Base-by-base conservation (phyloP, 1,284 basidiomycete genomes). In the Heterobasidion irregulare region DNA sequence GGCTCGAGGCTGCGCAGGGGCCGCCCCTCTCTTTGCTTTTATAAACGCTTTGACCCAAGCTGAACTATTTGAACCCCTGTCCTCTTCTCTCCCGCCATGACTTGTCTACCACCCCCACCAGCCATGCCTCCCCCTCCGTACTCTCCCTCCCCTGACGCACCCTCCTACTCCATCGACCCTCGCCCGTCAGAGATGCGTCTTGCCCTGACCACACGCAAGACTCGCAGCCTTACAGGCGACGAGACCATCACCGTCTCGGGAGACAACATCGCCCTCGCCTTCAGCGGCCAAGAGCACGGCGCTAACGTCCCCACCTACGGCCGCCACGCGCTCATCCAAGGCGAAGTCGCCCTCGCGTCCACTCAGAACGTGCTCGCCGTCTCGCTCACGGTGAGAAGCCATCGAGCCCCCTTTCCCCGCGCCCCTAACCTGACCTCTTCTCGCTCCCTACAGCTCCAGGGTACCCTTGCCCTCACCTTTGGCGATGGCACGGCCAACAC, bases 371-470 rank as follows among this genome's bases (percentile, higher is more conserved):
- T 62, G 0, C 48, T 56, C 1, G 53, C 59, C 6, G 63, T 68
- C 13, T 41, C 56, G 8, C 47, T 64, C 15, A 62, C 61, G 51
- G 68, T 68, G 49, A 43, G 26, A 53, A 8, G 4, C 6, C 15
- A 16, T 13, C 41, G 9, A 16, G 10, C 18, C 19, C 7, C 6
- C 19, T 36, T 8, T 5, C 3, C n/a, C 10, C 33, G n/a, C 8
- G n/a, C 18, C 6, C 34, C 15, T 19, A 12, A 7, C 16, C 19
- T 41, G 18, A 36, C 13, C 34, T 18, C n/a, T 52, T 35, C 12
- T 53, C 32, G 8, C 47, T 38, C 16, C 32, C 33, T 53, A 16
- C 55, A 85, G 83, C 60, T 86, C n/a, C 71, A 77, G 55, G 81
- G 79, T 18, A 75, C 71, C 59, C 64, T 84, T 52, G 70, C 74